Evolutionary conservation across 148 eudicot species (phyloP).

Genomic region (Mesembryanthemum crystallinum): DNA sequence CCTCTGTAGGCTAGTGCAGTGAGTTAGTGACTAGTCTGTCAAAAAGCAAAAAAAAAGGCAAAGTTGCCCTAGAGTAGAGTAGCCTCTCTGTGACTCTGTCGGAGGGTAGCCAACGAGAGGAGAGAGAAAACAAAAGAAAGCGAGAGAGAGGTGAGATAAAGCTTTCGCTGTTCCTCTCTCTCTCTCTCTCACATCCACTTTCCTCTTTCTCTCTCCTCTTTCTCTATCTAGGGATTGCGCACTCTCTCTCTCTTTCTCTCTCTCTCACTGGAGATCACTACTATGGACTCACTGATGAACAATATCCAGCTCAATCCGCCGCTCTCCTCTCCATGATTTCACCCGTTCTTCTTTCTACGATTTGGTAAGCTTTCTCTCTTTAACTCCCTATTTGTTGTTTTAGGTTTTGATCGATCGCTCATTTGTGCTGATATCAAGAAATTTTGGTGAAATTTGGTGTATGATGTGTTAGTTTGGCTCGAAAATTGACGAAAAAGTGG

Average conservation of each 20-base stretch:
- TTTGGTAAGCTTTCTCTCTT: slow-evolving; percentile 26
- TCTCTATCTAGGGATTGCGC: slow-evolving; percentile 30
- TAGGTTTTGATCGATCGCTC: neutral
- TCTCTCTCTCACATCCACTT: slow-evolving; percentile 19
- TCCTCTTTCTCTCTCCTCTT: slow-evolving; percentile 24
- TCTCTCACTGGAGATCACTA: neutral
- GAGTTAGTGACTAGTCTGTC: neutral
- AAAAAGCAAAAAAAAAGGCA: slow-evolving; percentile 14
- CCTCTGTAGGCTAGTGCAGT: neutral
- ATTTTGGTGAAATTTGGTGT: slow-evolving; percentile 2
- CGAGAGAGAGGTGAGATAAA: slow-evolving; percentile 20
- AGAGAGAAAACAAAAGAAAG: slow-evolving; percentile 13
- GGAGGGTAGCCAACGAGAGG: slow-evolving; percentile 23
- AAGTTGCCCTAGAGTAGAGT: too few relatives aligned
- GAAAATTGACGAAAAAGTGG: neutral
- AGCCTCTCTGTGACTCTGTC: slow-evolving; percentile 25
- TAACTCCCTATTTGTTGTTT: neutral
- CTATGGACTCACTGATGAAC: slow-evolving; percentile 22
- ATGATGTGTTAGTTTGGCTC: neutral
- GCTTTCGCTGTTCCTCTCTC: slow-evolving; percentile 19
- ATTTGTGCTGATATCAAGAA: slow-evolving; percentile 3
- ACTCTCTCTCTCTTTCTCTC: slow-evolving; percentile 10
- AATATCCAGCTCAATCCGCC: slow-evolving; percentile 15
- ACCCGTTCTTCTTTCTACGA: slow-evolving; percentile 3
- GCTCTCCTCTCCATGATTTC: slow-evolving; percentile 21